Evolutionary conservation across 352 stramenopile species (phyloP), one percentile per base, ranked within the genome.

Genomic region (Blastocystis sp.): DNA sequence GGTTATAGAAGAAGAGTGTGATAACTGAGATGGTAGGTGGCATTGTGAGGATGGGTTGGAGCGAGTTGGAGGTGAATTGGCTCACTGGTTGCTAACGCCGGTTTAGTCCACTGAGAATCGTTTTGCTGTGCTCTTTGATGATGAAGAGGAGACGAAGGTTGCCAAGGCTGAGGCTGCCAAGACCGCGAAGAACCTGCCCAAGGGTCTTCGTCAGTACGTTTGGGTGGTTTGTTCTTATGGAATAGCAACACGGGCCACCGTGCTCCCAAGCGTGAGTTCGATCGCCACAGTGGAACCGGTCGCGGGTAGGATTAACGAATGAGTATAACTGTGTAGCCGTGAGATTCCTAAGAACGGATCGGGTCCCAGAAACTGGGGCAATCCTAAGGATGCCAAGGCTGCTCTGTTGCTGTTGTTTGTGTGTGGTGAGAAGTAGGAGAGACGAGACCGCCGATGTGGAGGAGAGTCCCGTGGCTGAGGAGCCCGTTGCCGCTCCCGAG

Each of bases 311-410:
- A 34, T 9, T 8, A 21, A 27, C 21, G 32, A 3, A 9, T 81
- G 24, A 34, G 2, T 36, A 29, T 81, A 14, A 67, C 18, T 81
- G 4, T n/a, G 29, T 81, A 81, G 69, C 21, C 69, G 69, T 67
- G 69, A 81, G 54, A 81, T 67, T 44, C 54, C 69, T 34, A 81
- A 81, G 69, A 81, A 81, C 69, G 69, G 69, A 34, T 81, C 69
- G 1, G 69, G 69, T 67, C 18, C 38, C 40, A 44, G 54, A 48
- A 81, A 81, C 69, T 81, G 69, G 69, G 69, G 69, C 34, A 81
- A 81, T 27, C 49, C 54, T 34, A 81, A 81, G 69, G 54, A 81
- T 81, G 69, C 44, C 24, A 81, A 81, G 27, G 69, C 8, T 7
- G 24, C 34, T 29, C 38, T 73, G 63, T 73, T n/a, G 11, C 11